Percentiles rank a stretch among this genome's conserved stretches.
phyloP scores from a whole-genome alignment of 768 basidiomycete genomes.

The Tubosaeta brunneosetosa region DNA sequence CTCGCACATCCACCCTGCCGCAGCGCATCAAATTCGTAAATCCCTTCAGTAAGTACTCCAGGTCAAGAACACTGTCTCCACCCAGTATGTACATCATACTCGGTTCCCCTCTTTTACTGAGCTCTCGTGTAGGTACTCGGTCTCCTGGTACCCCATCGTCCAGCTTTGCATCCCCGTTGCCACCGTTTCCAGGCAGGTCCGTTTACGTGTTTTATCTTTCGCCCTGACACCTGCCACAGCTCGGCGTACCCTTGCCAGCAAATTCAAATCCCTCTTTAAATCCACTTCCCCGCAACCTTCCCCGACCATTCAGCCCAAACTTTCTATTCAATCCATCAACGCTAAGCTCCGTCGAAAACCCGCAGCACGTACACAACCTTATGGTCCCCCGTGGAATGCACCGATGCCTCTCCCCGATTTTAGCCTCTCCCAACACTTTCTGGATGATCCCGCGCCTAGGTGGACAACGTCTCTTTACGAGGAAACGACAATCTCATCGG shows the following conservation, averaged over 20 bases:
- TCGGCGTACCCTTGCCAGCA: slow-evolving; percentile 12
- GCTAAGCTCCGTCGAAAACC: slow-evolving; percentile 22
- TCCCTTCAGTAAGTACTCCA: not conserved
- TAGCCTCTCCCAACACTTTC: not conserved
- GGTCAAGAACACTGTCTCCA: not conserved
- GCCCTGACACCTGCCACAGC: not conserved
- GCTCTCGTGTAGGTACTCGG: slow-evolving; percentile 3
- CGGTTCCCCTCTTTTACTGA: not conserved
- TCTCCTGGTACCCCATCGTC: not conserved
- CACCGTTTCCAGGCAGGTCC: not conserved
- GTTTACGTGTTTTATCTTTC: not conserved
- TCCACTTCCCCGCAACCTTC: not conserved
- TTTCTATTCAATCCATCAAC: slow-evolving; percentile 10
- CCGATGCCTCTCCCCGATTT: slow-evolving; percentile 21
- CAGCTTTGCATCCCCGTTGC: not conserved
- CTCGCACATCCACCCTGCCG: not conserved
- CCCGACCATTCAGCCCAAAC: slow-evolving; percentile 1
- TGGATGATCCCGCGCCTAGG: not conserved
- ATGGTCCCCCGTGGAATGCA: slow-evolving; percentile 35
- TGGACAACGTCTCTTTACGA: not conserved
- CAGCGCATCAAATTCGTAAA: not conserved
- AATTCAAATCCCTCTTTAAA: slow-evolving; percentile 24
- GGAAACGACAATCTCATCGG: not conserved
- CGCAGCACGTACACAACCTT: slow-evolving; percentile 34
- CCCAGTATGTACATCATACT: not conserved